These are phyloP conservation scores for Ambrosia trifida DNA, from an alignment of 129 eudicot genomes.

Conservation along the genomic window DNA sequence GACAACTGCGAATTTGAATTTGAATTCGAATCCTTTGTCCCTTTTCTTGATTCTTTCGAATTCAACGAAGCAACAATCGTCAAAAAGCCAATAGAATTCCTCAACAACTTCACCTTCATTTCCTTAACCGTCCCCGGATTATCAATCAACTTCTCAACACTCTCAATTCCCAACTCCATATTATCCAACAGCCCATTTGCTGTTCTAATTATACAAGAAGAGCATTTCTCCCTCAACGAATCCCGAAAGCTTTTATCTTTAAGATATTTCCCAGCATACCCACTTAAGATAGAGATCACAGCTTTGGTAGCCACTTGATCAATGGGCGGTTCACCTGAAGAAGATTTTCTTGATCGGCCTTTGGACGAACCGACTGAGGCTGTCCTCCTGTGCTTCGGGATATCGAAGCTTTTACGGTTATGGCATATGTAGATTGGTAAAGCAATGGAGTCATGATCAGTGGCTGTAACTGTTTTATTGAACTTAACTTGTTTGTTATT, in stretches of 20 bases:
- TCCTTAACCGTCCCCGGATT: slow-evolving; percentile 44
- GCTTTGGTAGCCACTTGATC: slow-evolving; percentile 65
- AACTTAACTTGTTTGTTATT: slow-evolving; percentile 33
- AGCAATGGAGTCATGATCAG: slow-evolving; percentile 48
- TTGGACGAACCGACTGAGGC: slow-evolving; percentile 42
- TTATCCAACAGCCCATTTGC: slow-evolving; percentile 36
- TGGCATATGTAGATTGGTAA: slow-evolving; percentile 74
- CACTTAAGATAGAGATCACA: slow-evolving; percentile 58
- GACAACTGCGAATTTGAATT: slow-evolving; percentile 48
- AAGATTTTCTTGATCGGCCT: background rate
- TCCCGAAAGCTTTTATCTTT: slow-evolving; percentile 45
- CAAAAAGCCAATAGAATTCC: slow-evolving; percentile 53
- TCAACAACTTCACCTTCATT: slow-evolving; percentile 40
- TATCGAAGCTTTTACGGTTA: slow-evolving; percentile 50
- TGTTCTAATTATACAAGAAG: slow-evolving; percentile 40
- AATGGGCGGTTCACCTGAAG: slow-evolving; percentile 56
- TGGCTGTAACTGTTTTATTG: slow-evolving; percentile 31
- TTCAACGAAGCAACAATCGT: slow-evolving; percentile 54
- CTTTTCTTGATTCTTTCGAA: slow-evolving; percentile 42
- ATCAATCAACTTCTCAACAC: slow-evolving; percentile 62
- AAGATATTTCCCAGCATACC: slow-evolving; percentile 53
- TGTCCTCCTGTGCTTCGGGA: slow-evolving; percentile 30
- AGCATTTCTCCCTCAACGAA: slow-evolving; percentile 44
- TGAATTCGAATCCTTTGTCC: slow-evolving; percentile 47
- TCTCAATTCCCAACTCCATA: slow-evolving; percentile 64